These are phyloP conservation scores for Arthrobotrys pseudoclavata DNA, from an alignment of 2,329 filamentous ascomycete genomes.

Conservation along the genomic window DNA sequence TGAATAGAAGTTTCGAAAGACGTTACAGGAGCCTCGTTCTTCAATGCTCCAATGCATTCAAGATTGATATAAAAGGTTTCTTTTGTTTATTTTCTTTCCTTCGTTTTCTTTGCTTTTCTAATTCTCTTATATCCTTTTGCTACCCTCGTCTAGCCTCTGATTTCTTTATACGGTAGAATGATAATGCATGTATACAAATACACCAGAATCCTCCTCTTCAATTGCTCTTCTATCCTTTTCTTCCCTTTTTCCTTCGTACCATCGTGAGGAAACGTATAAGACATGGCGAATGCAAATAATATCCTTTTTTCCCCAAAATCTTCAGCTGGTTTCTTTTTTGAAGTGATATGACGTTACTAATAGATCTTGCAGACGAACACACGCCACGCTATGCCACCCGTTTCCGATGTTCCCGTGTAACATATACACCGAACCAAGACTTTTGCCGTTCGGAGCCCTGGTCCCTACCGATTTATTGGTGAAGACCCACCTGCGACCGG, in stretches of 20 bases:
- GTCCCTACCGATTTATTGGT: not conserved
- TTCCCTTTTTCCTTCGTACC: not conserved
- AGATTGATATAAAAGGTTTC: conserved; percentile 19
- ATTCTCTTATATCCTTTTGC: not conserved
- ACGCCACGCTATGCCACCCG: not conserved
- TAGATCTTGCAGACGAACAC: not conserved
- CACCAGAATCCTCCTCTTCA: not conserved
- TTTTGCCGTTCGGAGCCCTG: not conserved
- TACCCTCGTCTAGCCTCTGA: not conserved
- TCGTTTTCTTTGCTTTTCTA: not conserved
- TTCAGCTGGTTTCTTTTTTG: not conserved
- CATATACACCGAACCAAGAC: not conserved
- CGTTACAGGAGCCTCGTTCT: not conserved
- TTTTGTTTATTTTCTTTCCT: not conserved
- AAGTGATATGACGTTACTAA: not conserved
- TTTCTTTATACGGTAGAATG: conserved; percentile 7
- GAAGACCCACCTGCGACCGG: too few relatives aligned
- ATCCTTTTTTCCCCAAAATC: not conserved
- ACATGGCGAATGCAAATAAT: conserved; percentile 4
- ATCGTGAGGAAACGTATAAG: not conserved
- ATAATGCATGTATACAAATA: conserved; percentile 13
- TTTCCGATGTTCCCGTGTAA: not conserved
- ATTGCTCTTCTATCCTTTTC: not conserved
- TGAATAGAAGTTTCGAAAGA: conserved; percentile 8
- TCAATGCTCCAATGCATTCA: not conserved